Conservation (phyloP, 2,329 filamentous ascomycete species). For the Exophiala alcalophila region DNA sequence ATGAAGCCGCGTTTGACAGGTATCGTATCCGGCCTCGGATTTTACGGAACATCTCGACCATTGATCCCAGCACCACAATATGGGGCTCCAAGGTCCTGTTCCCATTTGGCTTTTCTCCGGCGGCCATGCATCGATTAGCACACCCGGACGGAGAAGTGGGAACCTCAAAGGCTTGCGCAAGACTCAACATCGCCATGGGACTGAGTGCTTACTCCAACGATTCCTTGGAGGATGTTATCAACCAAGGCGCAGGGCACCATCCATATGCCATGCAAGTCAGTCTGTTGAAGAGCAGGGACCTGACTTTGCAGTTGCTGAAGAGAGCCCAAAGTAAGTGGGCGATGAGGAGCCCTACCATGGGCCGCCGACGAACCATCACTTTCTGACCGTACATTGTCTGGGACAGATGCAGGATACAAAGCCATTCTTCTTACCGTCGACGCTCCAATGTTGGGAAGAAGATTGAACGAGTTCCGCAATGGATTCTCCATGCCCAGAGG, state of each 20-base stretch:
- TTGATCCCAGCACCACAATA: slow-evolving; percentile 43
- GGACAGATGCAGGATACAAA: slow-evolving; percentile 49
- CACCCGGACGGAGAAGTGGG: slow-evolving; percentile 53
- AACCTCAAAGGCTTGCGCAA: slow-evolving; percentile 48
- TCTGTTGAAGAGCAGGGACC: slow-evolving; percentile 32
- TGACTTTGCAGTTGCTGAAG: slow-evolving; percentile 42
- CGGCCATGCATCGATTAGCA: slow-evolving; percentile 53
- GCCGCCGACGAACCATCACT: not conserved
- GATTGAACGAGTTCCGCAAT: slow-evolving; percentile 55
- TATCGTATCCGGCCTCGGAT: slow-evolving; percentile 47
- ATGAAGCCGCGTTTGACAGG: slow-evolving; percentile 51
- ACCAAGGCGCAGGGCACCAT: slow-evolving; percentile 36
- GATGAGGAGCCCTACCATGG: not conserved
- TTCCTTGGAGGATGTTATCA: slow-evolving; percentile 46
- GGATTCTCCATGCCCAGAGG: slow-evolving; percentile 40
- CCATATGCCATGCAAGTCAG: slow-evolving; percentile 20
- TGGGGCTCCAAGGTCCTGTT: slow-evolving; percentile 47
- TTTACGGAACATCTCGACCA: slow-evolving; percentile 37
- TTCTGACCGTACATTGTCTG: no score
- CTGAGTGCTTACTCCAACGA: slow-evolving; percentile 49
- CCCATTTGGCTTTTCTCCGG: slow-evolving; percentile 54
- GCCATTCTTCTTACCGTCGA: slow-evolving; percentile 57
- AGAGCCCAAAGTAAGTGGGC: slow-evolving; percentile 42
- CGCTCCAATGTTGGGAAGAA: slow-evolving; percentile 51
- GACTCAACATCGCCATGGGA: slow-evolving; percentile 46